phyloP scores from a whole-genome alignment of 306 rosid genomes.

The Arachis hypogaea region DNA sequence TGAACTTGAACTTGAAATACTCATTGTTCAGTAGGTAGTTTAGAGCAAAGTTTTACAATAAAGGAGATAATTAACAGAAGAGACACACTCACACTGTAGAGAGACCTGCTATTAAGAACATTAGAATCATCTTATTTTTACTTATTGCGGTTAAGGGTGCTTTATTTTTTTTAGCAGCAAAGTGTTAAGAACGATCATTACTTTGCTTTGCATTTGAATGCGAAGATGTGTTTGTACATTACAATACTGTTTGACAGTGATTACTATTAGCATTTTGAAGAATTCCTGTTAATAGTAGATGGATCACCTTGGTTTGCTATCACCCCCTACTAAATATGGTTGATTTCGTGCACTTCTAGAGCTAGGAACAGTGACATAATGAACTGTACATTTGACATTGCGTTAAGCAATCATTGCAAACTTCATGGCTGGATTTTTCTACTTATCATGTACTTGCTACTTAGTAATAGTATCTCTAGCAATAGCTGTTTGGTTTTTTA shows the following conservation, averaged over 20 bases:
- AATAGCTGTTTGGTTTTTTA: constrained; percentile 12
- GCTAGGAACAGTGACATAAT: constrained; percentile 7
- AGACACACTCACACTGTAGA: no score
- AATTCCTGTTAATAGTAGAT: constrained; percentile 5
- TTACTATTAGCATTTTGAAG: constrained; percentile 14
- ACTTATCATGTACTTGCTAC: constrained; percentile 4
- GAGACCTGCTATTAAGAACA: no score
- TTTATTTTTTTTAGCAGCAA: neutral
- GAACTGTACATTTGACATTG: neutral
- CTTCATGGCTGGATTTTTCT: constrained; percentile 9
- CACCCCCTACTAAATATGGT: neutral
- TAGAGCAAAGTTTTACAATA: no score
- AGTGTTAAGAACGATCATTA: neutral
- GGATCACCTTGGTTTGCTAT: constrained; percentile 16
- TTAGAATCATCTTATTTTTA: no score
- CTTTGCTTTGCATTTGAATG: neutral
- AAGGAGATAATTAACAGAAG: no score
- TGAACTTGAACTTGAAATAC: no score
- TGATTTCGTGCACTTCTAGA: neutral
- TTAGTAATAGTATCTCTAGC: neutral
- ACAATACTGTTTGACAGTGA: neutral
- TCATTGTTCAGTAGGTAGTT: no score
- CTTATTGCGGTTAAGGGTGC: neutral
- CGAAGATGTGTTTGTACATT: neutral
- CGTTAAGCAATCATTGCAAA: constrained; percentile 2